Conservation (phyloP, 306 rosid genomes). For the Bauhinia variegata region DNA sequence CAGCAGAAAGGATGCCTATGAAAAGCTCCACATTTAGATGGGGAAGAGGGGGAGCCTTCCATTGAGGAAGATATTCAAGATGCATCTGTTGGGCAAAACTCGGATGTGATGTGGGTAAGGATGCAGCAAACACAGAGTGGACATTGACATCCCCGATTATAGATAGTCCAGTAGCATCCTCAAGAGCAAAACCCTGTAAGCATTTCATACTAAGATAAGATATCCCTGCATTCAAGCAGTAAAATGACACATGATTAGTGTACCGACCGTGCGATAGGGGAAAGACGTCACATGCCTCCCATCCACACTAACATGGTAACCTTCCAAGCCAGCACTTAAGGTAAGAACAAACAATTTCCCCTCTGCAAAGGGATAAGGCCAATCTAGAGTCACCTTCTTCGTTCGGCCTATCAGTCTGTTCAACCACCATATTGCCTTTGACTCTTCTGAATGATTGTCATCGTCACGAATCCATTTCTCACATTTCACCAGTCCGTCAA, state of each 20-base stretch:
- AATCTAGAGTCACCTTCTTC: slow-evolving; percentile 69
- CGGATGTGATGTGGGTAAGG: slow-evolving; percentile 87
- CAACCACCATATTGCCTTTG: slow-evolving; percentile 88
- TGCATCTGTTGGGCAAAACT: slow-evolving; percentile 88
- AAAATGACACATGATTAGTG: slow-evolving; percentile 25
- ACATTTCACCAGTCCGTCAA: slow-evolving; percentile 92
- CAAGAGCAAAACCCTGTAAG: slow-evolving; percentile 93
- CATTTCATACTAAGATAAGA: slow-evolving; percentile 1
- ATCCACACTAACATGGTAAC: slow-evolving; percentile 87
- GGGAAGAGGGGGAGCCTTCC: slow-evolving; percentile 76
- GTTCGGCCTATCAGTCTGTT: slow-evolving; percentile 84
- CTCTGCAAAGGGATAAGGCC: slow-evolving; percentile 96
- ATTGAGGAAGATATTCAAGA: slow-evolving; percentile 70
- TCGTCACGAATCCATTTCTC: slow-evolving; percentile 96
- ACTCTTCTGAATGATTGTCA: slow-evolving; percentile 72
- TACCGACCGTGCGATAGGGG: slow-evolving; percentile 89
- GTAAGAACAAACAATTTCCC: slow-evolving; percentile 87
- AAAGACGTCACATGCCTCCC: slow-evolving; percentile 90
- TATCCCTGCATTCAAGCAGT: background rate
- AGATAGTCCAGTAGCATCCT: slow-evolving; percentile 90
- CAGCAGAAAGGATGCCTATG: slow-evolving; percentile 93
- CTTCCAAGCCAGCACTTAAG: slow-evolving; percentile 90
- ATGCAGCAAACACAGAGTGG: slow-evolving; percentile 79
- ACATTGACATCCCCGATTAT: slow-evolving; percentile 87
- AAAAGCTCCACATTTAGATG: slow-evolving; percentile 63